Evolutionary conservation across 1,284 basidiomycete genomes (phyloP).

Genomic region (Malassezia pachydermatis): DNA sequence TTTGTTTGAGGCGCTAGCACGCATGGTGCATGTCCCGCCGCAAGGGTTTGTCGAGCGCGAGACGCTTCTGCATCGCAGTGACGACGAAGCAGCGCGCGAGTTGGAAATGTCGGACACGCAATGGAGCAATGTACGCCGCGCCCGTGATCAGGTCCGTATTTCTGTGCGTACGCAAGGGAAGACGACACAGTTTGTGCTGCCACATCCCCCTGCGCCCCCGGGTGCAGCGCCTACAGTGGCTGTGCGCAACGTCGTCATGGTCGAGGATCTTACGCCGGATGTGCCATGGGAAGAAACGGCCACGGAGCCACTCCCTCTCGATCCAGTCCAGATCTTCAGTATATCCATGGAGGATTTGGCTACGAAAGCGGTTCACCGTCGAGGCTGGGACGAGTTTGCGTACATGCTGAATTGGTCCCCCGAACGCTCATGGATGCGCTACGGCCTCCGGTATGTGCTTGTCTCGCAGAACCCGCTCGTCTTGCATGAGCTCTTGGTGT

Average conservation of each 20-base stretch:
- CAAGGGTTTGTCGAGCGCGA: slow-evolving; percentile 15
- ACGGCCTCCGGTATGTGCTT: slow-evolving; percentile 16
- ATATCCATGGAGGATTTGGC: neutral
- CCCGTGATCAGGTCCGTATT: slow-evolving; percentile 14
- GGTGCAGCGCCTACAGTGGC: slow-evolving; percentile 8
- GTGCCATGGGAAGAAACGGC: neutral
- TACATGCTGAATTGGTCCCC: slow-evolving; percentile 10
- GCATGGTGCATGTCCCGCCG: slow-evolving; percentile 9
- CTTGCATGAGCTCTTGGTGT: slow-evolving; percentile 15
- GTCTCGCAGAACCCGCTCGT: slow-evolving; percentile 11
- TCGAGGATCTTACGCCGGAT: slow-evolving; percentile 11
- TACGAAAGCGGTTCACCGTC: neutral
- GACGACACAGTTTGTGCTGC: slow-evolving; percentile 3
- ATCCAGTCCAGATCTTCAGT: neutral
- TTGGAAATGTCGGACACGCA: slow-evolving; percentile 14
- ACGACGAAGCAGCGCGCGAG: slow-evolving; percentile 12
- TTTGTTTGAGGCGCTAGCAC: slow-evolving; percentile 6
- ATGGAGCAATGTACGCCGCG: slow-evolving; percentile 19
- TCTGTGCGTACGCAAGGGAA: slow-evolving; percentile 9
- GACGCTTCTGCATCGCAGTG: slow-evolving; percentile 8
- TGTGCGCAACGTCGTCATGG: slow-evolving; percentile 12
- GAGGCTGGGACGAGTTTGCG: slow-evolving; percentile 12
- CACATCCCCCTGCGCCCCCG: slow-evolving; percentile 12
- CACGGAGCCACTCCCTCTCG: neutral
- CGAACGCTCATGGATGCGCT: neutral